Conservation (phyloP, 306 rosid species). For the Lupinus albus region DNA sequence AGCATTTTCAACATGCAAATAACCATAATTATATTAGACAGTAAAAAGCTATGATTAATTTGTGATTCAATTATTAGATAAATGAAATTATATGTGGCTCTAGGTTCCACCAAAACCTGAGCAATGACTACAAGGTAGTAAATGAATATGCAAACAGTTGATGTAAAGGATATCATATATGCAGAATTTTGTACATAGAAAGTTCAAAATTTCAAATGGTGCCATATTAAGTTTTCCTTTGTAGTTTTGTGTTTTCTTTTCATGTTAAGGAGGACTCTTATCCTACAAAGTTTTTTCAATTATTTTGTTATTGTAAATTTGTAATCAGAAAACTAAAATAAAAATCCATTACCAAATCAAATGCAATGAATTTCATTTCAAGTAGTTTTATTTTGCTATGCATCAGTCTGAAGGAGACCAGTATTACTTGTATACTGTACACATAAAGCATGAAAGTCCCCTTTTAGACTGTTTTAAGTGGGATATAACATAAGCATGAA, state of each 20-base stretch:
- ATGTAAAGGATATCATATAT: conserved; percentile 20
- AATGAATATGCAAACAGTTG: conserved; percentile 28
- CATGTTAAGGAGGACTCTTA: conserved; percentile 7
- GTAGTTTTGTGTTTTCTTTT: not conserved
- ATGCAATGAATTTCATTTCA: not conserved
- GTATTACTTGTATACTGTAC: not conserved
- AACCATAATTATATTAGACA: conserved; percentile 17
- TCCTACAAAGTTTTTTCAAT: conserved; percentile 6
- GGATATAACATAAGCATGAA: conserved; percentile 22
- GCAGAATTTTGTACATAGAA: not conserved
- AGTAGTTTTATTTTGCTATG: conserved; percentile 11
- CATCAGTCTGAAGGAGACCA: conserved; percentile 10
- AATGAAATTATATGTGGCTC: conserved; percentile 16
- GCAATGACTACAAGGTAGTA: conserved; percentile 25
- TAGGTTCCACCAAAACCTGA: conserved; percentile 12
- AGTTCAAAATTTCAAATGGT: conserved; percentile 20
- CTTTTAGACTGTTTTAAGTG: conserved; percentile 2
- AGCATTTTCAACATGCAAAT: conserved; percentile 31
- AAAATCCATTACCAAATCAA: conserved; percentile 18
- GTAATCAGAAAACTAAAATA: not conserved
- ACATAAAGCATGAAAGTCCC: conserved; percentile 22
- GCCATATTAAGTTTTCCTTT: not conserved
- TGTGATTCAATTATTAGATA: conserved; percentile 17
- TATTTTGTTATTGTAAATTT: not conserved
- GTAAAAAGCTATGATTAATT: conserved; percentile 16